Percentiles rank a stretch among this genome's conserved stretches.
phyloP scores from a whole-genome alignment of 371 early-diverging fungal genomes.

The Encephalitozoon intestinalis region DNA sequence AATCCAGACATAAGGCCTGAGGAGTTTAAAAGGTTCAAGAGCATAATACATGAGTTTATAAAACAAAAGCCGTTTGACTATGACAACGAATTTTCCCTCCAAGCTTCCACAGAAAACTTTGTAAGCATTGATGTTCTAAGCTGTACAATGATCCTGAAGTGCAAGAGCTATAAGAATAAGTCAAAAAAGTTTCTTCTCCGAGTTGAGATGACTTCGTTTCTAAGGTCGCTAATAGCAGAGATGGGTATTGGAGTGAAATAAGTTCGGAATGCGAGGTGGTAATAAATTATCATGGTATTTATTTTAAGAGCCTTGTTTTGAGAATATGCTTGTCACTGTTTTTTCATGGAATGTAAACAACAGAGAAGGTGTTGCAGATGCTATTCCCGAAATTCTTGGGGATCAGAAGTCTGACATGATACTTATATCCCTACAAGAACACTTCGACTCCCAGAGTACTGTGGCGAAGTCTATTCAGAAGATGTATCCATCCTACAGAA shows the following conservation, averaged over 20 bases:
- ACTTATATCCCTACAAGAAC: background rate
- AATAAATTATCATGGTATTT: background rate
- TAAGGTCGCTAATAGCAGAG: slow-evolving; percentile 36
- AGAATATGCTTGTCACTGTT: background rate
- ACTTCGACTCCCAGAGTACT: background rate
- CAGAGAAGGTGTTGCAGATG: background rate
- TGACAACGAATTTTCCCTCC: slow-evolving; percentile 56
- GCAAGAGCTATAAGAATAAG: slow-evolving; percentile 54
- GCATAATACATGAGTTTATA: slow-evolving; percentile 51
- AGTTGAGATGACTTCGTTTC: slow-evolving; percentile 52
- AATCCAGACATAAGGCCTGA: slow-evolving; percentile 27
- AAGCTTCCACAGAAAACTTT: slow-evolving; percentile 36
- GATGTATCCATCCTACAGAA: background rate
- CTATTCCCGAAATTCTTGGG: background rate
- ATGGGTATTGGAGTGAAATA: slow-evolving; percentile 7
- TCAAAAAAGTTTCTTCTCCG: slow-evolving; percentile 56
- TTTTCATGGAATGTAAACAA: background rate
- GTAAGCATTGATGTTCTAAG: slow-evolving; percentile 48
- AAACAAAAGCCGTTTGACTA: slow-evolving; percentile 45
- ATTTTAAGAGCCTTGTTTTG: background rate
- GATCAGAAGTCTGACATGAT: background rate
- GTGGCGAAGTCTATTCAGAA: background rate
- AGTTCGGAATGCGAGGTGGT: background rate
- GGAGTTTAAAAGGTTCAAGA: slow-evolving; percentile 46
- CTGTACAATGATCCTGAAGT: slow-evolving; percentile 50